These are phyloP conservation scores for Sarocladiaceae sp. DNA, from an alignment of 2,329 filamentous ascomycete species.

Conservation along the genomic window DNA sequence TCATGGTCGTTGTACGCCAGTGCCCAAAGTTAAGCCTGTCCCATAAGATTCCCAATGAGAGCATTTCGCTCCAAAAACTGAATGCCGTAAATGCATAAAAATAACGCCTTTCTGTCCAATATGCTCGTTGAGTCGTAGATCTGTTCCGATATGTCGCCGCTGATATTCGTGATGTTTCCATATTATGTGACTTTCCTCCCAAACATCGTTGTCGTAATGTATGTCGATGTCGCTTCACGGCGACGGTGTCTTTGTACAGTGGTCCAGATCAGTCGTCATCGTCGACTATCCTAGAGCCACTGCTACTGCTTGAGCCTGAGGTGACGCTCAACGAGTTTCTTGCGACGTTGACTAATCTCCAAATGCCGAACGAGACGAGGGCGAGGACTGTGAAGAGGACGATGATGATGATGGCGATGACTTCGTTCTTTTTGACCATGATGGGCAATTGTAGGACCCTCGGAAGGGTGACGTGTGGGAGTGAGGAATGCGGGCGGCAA, in stretches of 20 bases:
- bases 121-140: constrained; percentile 3
- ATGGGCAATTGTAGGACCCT: constrained; percentile 23
- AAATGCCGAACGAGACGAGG: constrained; percentile 59
- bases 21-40: no score
- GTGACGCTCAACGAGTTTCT: constrained; percentile 38
- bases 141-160: not conserved
- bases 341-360: constrained; percentile 52
- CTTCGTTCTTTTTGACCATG: constrained; percentile 62
- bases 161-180: not conserved
- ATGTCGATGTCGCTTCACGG: no score
- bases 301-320: constrained; percentile 23
- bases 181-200: not conserved
- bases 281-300: constrained; percentile 1
- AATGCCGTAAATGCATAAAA: not conserved
- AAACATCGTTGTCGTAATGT: no score
- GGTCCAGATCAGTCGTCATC: constrained; percentile 9
- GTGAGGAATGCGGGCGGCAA: not conserved
- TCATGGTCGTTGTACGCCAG: no score
- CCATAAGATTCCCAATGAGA: no score
- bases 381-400: constrained; percentile 60
- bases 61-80: no score
- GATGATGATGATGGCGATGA: constrained; percentile 66
- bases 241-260: no score
- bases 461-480: not conserved
- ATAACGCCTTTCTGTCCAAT: not conserved